Base-by-base conservation (phyloP, 2,329 filamentous ascomycete genomes). In the Ophiostoma tasmaniense region DNA sequence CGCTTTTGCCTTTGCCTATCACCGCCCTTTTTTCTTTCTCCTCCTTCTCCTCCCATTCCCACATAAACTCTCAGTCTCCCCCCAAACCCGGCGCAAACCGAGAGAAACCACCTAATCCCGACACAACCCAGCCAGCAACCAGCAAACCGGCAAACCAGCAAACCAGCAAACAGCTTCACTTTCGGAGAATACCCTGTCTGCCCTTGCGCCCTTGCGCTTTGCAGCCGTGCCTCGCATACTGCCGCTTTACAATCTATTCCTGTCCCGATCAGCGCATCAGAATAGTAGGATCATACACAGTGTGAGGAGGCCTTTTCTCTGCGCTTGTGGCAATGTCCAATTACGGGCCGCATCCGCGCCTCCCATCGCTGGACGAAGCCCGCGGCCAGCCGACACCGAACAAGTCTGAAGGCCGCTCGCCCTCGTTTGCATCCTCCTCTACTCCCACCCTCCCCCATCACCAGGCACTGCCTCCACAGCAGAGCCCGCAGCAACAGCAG, bases 1-100 rank as follows among this genome's bases (percentile, higher is more conserved):
- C 37, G 37, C 37, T 39, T 39, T 39, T 39, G 37, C 11, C 25
- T 11, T 7, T 61, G 50, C 50, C 50, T 22, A 55, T 55, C 50
- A 55, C 22, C 50, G 50, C 50, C 20, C 22, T 25, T 55, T 55
- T 45, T 20, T 37, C 62, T 25, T 37, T 39, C 6, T 64, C 33
- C 35, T 70, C 69, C 64, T 50, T 50, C 52, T 69, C 39, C 52
- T 66, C 42, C 62, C 28, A 66, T 45, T 68, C 39, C 37, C 64
- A 55, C 66, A 61, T 66, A 59, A 45, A 59, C 50, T 28, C 42
- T 33, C 67, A n/a, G 52, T 28, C 52, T 59, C 52, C 8, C n/a
- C 25, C 39, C 69, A 74, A 73, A 72, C 69, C 73, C 74, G 75
- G 72, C 74, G 75, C 75, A 75, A 76, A 75, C 75, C 75, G 75